These are phyloP conservation scores for Alliaria petiolata DNA, from an alignment of 345 rosid genomes.

Conservation along the genomic window DNA sequence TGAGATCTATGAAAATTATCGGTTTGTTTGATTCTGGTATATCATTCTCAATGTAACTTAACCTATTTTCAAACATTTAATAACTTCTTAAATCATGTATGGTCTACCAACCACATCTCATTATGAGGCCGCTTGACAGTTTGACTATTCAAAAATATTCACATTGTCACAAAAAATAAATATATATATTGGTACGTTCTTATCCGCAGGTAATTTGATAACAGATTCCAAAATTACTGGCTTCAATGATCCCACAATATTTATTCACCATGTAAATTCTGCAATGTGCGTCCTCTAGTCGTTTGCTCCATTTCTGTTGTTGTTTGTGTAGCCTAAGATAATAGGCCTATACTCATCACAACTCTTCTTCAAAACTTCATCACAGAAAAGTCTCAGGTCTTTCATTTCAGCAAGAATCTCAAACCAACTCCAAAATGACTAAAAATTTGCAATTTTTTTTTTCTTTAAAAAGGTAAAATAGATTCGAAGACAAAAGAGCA, in stretches of 20 bases:
- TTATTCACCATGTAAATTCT: neutral
- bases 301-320: neutral
- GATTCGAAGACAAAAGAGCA: slow-evolving; percentile 1
- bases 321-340: neutral
- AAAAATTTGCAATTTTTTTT: neutral
- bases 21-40: neutral
- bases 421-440: neutral
- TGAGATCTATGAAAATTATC: neutral
- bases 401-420: neutral
- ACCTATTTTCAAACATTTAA: neutral
- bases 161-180: too few relatives aligned
- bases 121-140: slow-evolving; percentile 24
- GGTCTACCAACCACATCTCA: slow-evolving; percentile 27
- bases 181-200: slow-evolving; percentile 2
- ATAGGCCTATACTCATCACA: neutral
- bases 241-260: too few relatives aligned
- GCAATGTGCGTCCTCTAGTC: neutral
- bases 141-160: slow-evolving; percentile 11
- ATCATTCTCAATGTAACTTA: neutral
- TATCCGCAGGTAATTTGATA: slow-evolving; percentile 8
- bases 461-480: neutral
- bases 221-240: too few relatives aligned
- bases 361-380: neutral
- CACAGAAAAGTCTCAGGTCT: neutral
- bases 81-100: slow-evolving; percentile 1